phyloP scores from a whole-genome alignment of 2,329 filamentous ascomycete species.

The Xylariomycetidae sp. region DNA sequence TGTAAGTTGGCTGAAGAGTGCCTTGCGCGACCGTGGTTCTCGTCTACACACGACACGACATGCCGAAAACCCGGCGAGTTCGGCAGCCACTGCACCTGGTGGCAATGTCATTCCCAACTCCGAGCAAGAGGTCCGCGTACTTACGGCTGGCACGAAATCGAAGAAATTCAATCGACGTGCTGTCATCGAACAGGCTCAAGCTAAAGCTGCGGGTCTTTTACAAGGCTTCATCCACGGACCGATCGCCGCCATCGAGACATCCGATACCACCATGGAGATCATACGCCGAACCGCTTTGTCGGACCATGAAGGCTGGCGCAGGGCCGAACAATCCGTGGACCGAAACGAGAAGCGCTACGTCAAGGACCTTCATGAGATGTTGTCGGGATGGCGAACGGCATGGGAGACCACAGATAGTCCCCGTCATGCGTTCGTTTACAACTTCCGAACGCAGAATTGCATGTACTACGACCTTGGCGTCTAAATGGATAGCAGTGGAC shows the following conservation, averaged over 20 bases:
- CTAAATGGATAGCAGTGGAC: conserved; percentile 6
- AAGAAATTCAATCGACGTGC: conserved; percentile 88
- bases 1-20: conserved; percentile 70
- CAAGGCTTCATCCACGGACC: conserved; percentile 70
- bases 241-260: conserved; percentile 81
- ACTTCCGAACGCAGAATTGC: conserved; percentile 78
- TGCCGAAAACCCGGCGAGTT: conserved; percentile 6
- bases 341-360: conserved; percentile 77
- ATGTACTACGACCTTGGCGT: conserved; percentile 74
- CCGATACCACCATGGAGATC: conserved; percentile 73
- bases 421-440: conserved; percentile 81
- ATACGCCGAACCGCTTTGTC: conserved; percentile 69
- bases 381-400: conserved; percentile 56
- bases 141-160: conserved; percentile 73
- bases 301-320: conserved; percentile 78
- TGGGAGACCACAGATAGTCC: conserved; percentile 47
- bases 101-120: conserved; percentile 29
- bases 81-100: conserved; percentile 9
- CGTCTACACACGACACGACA: conserved; percentile 23
- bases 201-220: conserved; percentile 54
- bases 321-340: conserved; percentile 70
- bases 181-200: conserved; percentile 74
- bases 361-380: conserved; percentile 71
- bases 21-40: conserved; percentile 73
- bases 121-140: conserved; percentile 74